A percentile compares a stretch with the other conserved stretches of the same genome.
These are phyloP conservation scores for Beauveria bassiana DNA, from an alignment of 2,329 filamentous ascomycete genomes.

Conservation along the genomic window DNA sequence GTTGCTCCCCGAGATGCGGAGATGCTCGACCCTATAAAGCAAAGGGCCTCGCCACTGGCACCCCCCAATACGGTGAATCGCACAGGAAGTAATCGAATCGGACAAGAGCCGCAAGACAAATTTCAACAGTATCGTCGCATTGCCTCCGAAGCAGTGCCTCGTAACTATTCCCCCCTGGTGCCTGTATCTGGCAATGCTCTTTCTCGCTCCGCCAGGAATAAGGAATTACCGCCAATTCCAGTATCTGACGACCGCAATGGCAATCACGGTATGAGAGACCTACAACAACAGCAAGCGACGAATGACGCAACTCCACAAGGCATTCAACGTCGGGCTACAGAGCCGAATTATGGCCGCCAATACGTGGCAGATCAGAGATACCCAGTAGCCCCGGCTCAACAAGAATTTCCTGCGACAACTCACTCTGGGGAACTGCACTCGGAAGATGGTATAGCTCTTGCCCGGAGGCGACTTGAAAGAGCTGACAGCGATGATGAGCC, in stretches of 20 bases:
- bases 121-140: constrained; percentile 9
- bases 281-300: neutral
- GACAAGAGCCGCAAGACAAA: constrained; percentile 42
- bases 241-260: neutral
- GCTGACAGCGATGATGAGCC: constrained; percentile 23
- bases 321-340: constrained; percentile 23
- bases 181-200: constrained; percentile 10
- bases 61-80: constrained; percentile 21
- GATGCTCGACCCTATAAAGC: neutral
- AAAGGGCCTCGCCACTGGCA: neutral
- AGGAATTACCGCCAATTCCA: constrained; percentile 23
- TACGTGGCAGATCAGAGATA: constrained; percentile 23
- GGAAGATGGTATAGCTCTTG: constrained; percentile 9
- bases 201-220: constrained; percentile 20
- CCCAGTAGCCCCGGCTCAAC: neutral
- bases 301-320: constrained; percentile 6
- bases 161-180: neutral
- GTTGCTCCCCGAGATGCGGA: neutral
- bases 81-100: constrained; percentile 50
- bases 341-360: constrained; percentile 21
- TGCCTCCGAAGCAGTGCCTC: neutral
- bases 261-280: neutral
- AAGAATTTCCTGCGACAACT: neutral
- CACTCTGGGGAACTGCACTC: constrained; percentile 16
- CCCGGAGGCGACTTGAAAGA: constrained; percentile 19